Base-by-base conservation (phyloP, 225 moss, liverwort and hornwort genomes). In the Anthoceros angustus region DNA sequence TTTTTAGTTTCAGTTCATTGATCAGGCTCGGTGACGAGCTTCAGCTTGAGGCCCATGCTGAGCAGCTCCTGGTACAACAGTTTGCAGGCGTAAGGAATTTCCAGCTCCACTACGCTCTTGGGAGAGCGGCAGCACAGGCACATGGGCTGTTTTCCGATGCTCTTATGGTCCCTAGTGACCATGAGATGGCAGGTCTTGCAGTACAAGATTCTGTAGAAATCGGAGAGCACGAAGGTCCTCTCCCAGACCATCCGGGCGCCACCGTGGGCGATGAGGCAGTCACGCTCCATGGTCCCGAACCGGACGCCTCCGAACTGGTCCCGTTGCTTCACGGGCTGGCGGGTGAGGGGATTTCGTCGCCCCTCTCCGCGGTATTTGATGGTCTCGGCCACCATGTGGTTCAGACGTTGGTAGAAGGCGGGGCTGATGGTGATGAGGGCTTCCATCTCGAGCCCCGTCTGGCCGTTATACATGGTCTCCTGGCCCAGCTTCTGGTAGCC, bases 211-310 rank as follows among this genome's bases (percentile, higher is more conserved):
- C 67, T 62, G 63, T 87, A 86, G 12, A 80, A 89, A 65, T 87
- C 89, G 71, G 89, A 87, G 42, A 87, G 69, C 55, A 87, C 70
- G 40, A 93, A 89, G 15, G 63, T 85, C 42, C 87, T 76, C 70
- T 89, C 93, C 24, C 77, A 83, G 60, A 93, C 86, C 16, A 85
- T 76, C 8, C 76, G 80, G 8, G 89, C 72, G 46, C 89, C 89
- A 45, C 93, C 93, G 50, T 89, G 87, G 41, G 77, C 85, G 60
- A 89, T 75, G 74, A 93, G 76, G 63, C 92, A 93, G 38, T 89
- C 89, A 61, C 89, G 72, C 62, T 89, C 92, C 92, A 93, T 93
- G 71, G 85, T 87, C 10, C 89, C 92, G 64, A 89, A 93, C 70
- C 85, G 89, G 45, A 93, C 83, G 26, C 86, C 87, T n/a, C 92